Base-by-base conservation (phyloP, 2,329 filamentous ascomycete species). In the Aspergillus thermomutatus region DNA sequence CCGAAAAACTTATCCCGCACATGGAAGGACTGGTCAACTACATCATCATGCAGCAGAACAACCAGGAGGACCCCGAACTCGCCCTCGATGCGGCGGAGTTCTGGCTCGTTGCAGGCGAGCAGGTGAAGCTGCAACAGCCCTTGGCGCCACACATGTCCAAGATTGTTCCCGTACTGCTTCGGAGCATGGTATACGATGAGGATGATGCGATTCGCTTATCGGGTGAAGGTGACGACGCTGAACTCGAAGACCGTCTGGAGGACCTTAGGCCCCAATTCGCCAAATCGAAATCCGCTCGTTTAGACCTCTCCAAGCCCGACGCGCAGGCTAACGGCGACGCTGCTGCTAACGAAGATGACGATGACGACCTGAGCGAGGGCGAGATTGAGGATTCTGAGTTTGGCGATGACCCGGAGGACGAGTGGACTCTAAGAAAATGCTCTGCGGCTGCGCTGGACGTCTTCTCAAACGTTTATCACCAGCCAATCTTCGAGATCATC, bases 71-170 rank as follows among this genome's bases (percentile, higher is more conserved):
- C 63, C 88, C 92, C 54, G 92, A 97, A 45, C 81, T 99, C 57
- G 92, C 93, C 40, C 87, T 95, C 63, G 94, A 99, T 72, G 94
- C 94, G 8, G 92, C 94, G 4, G 94, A 99, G 73, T 99, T 99
- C 71, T 99, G 95, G 92, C 84, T 99, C 47, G 91, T 91, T 41
- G 87, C 96, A 21, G 92, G 92, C 58, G 94, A 97, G 72, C 91
- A 96, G 70, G 84, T 90, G 45, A 84, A 88, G 57, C 78, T 97
- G 53, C 91, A 91, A 78, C 83, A 86, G 63, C 83, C 86, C 0
- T 80, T 99, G 48, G 86, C 83, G 8, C 92, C 92, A 0, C 90
- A 90, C 69, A 84, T 97, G 55, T 76, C 83, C 63, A 90, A 90
- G 72, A 93, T 97, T 61, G 88, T 99, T 28, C 94, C 94, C 0